Percentiles rank a stretch among this genome's conserved stretches.
Conservation (phyloP, 306 rosid species). For the Pyrus communis region DNA sequence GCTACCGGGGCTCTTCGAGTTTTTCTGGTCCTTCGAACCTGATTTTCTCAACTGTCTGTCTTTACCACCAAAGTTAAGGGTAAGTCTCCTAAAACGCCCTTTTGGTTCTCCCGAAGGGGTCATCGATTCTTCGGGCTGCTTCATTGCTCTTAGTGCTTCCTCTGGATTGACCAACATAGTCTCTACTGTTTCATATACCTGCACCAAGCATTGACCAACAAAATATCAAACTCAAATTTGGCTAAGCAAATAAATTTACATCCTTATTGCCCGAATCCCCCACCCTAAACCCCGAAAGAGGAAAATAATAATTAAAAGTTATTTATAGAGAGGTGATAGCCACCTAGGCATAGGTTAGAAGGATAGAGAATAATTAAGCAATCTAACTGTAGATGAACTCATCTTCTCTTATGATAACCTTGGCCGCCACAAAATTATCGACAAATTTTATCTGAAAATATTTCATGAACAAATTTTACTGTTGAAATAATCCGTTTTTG, state of each 20-base stretch:
- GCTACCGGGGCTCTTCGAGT: constrained; percentile 29
- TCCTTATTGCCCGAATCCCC: neutral
- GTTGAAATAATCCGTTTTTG: too few species aligned
- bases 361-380: neutral
- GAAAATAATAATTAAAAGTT: neutral
- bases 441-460: too few species aligned
- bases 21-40: constrained; percentile 31
- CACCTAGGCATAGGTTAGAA: neutral
- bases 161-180: constrained; percentile 72
- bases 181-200: constrained; percentile 96
- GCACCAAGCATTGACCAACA: neutral
- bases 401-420: neutral
- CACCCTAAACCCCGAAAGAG: neutral
- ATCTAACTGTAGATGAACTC: neutral
- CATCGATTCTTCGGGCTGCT: constrained; percentile 59
- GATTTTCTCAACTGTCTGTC: constrained; percentile 42
- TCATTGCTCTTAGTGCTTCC: constrained; percentile 58
- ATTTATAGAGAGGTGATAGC: too few species aligned
- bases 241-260: neutral
- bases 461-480: too few species aligned
- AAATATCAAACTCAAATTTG: neutral
- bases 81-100: constrained; percentile 57
- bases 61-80: constrained; percentile 67
- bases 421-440: neutral
- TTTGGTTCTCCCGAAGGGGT: constrained; percentile 33